Percentiles rank a stretch among this genome's conserved stretches.
Conservation (phyloP, 176 grass and related monocot genomes). For the Thalia dealbata region DNA sequence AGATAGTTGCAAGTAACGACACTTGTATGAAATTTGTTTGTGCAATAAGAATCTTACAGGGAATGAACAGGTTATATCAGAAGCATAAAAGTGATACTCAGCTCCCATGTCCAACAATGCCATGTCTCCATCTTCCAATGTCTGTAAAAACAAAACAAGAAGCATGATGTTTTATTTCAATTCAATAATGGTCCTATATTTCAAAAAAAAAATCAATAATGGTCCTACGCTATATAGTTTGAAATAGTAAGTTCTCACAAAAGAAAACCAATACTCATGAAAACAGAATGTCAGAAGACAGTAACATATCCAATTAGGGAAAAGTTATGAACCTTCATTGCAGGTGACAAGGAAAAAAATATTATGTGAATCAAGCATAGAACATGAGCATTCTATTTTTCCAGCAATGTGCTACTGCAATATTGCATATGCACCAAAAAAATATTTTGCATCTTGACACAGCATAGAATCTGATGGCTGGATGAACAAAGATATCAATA, state of each 20-base stretch:
- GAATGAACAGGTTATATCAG: constrained; percentile 98
- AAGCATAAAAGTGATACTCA: constrained; percentile 87
- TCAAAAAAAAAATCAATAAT: too few species aligned
- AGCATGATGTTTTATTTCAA: background rate
- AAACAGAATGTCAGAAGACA: too few species aligned
- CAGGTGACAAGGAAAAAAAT: too few species aligned
- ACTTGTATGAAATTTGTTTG: background rate
- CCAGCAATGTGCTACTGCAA: background rate
- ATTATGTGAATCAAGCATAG: background rate
- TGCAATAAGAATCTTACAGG: constrained; percentile 54
- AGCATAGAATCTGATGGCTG: background rate
- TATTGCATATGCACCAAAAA: background rate
- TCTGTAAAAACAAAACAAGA: constrained; percentile 43
- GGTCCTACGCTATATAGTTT: too few species aligned
- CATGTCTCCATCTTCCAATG: constrained; percentile 79
- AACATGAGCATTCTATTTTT: background rate
- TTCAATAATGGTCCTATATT: too few species aligned
- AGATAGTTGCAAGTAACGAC: background rate
- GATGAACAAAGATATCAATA: too few species aligned
- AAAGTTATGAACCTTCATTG: too few species aligned
- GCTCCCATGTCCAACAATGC: constrained; percentile 95
- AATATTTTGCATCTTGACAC: background rate
- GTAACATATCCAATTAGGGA: too few species aligned
- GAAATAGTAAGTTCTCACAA: too few species aligned
- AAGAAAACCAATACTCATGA: too few species aligned